These are phyloP conservation scores for Houttuynia cordata DNA, from an alignment of 164 flowering plant genomes.

Conservation along the genomic window DNA sequence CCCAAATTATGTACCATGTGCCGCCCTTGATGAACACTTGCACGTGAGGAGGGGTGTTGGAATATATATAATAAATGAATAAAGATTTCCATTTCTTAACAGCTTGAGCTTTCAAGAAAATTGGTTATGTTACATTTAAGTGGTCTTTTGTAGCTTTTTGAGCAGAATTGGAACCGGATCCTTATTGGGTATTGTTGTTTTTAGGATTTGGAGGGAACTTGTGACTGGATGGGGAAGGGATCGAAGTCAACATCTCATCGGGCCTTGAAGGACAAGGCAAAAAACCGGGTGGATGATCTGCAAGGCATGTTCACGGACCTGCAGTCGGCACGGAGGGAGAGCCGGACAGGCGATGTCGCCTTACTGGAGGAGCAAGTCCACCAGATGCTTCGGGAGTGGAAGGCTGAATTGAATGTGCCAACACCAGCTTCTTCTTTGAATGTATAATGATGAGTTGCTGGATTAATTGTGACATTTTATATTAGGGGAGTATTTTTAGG, in stretches of 20 bases:
- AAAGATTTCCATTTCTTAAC: too few relatives aligned
- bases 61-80: too few relatives aligned
- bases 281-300: slow-evolving; percentile 86
- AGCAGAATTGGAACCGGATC: too few relatives aligned
- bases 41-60: too few relatives aligned
- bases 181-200: neutral
- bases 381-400: slow-evolving; percentile 97
- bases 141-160: too few relatives aligned
- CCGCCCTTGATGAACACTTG: too few relatives aligned
- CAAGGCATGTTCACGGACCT: slow-evolving; percentile 80
- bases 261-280: slow-evolving; percentile 80
- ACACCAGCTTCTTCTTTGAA: slow-evolving; percentile 84
- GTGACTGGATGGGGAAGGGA: slow-evolving; percentile 45
- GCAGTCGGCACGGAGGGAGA: slow-evolving; percentile 87
- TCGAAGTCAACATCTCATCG: slow-evolving; percentile 71
- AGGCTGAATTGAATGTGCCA: slow-evolving; percentile 83
- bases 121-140: too few relatives aligned
- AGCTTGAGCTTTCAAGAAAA: too few relatives aligned
- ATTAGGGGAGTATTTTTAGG: neutral
- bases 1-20: too few relatives aligned
- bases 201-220: slow-evolving; percentile 7
- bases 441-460: slow-evolving; percentile 10
- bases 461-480: neutral
- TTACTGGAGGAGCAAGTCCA: slow-evolving; percentile 91
- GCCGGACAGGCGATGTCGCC: slow-evolving; percentile 53